Conservation (phyloP, 257 asterid genomes). For the Fraxinus excelsior region DNA sequence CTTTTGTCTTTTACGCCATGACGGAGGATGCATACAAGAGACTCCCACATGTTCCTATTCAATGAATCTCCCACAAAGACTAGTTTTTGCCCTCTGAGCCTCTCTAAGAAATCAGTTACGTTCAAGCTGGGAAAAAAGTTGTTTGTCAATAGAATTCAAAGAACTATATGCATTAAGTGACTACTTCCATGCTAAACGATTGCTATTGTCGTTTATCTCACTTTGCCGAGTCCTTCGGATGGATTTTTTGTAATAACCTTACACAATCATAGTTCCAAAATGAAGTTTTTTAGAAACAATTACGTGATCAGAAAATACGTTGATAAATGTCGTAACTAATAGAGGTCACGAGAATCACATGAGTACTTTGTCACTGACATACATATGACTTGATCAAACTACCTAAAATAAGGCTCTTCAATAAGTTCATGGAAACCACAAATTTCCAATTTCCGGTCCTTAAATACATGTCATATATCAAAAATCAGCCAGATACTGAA, state of each 20-base stretch:
- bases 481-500: constrained; percentile 1
- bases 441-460: neutral
- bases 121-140: constrained; percentile 56
- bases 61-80: constrained; percentile 91
- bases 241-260: neutral
- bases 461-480: neutral
- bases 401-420: neutral
- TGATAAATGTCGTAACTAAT: neutral
- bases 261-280: constrained; percentile 2
- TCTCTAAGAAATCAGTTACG: constrained; percentile 79
- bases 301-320: neutral
- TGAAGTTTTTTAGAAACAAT: neutral
- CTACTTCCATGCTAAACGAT: neutral
- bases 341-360: neutral
- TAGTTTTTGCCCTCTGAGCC: constrained; percentile 74
- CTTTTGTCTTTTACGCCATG: constrained; percentile 64
- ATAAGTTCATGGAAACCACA: too few relatives aligned
- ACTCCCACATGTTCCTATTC: constrained; percentile 98
- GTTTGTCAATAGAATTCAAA: constrained; percentile 12
- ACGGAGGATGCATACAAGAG: constrained; percentile 88
- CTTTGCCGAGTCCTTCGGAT: neutral
- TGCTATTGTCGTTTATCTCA: neutral
- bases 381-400: neutral
- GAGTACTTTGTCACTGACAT: constrained; percentile 11
- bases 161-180: neutral